Percentiles rank a stretch among this genome's conserved stretches.
phyloP scores from a whole-genome alignment of 441 rosid species.

The Omphalea diandra region DNA sequence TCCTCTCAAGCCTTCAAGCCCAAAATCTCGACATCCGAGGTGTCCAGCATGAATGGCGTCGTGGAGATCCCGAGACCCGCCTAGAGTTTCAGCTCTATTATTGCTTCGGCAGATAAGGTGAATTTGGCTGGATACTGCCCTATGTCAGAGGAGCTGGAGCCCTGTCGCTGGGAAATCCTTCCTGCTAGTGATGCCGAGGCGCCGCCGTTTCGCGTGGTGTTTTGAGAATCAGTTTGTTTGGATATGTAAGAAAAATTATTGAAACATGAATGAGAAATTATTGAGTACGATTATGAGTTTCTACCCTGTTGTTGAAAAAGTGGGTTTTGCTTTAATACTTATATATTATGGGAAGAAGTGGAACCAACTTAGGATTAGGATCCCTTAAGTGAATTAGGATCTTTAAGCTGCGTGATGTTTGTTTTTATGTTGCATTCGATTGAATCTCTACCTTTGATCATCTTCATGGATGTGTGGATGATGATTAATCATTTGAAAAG shows the following conservation, averaged over 20 bases:
- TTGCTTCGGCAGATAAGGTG: slow-evolving; percentile 72
- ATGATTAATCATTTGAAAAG: slow-evolving; percentile 1
- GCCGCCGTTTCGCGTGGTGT: slow-evolving; percentile 91
- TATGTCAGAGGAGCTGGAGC: slow-evolving; percentile 88
- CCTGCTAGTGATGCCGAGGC: slow-evolving; percentile 71
- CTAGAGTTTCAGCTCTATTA: slow-evolving; percentile 68
- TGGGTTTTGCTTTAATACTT: no score
- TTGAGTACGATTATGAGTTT: no score
- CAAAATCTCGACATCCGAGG: slow-evolving; percentile 27
- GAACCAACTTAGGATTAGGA: no score
- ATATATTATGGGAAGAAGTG: slow-evolving; percentile 5
- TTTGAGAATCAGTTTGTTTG: slow-evolving; percentile 14
- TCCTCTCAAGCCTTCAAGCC: slow-evolving; percentile 22
- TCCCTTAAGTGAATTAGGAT: slow-evolving; percentile 4
- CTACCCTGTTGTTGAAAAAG: no score
- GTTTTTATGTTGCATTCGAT: no score
- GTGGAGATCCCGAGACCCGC: slow-evolving; percentile 71
- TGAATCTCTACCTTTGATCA: slow-evolving; percentile 7
- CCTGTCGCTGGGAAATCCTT: slow-evolving; percentile 94
- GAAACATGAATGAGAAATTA: no score
- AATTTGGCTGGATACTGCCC: slow-evolving; percentile 92
- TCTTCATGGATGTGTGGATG: slow-evolving; percentile 10
- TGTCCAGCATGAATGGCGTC: slow-evolving; percentile 81
- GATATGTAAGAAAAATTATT: slow-evolving; percentile 6
- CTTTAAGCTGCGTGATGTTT: slow-evolving; percentile 7